Evolutionary conservation across 1,284 basidiomycete genomes (phyloP).

Genomic region (Phenoliferia sp.): DNA sequence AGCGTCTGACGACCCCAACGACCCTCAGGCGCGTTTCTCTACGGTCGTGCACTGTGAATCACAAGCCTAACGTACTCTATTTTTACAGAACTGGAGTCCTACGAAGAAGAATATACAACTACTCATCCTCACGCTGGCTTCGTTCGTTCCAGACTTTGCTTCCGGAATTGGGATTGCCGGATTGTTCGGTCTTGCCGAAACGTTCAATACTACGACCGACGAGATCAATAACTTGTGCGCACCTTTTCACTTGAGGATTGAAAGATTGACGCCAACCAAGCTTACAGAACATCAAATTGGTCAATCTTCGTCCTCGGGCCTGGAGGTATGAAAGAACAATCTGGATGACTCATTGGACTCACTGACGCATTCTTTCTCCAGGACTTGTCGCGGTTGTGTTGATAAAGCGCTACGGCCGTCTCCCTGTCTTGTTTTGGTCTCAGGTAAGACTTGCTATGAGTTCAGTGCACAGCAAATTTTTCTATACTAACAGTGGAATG

Average conservation of each 20-base stretch:
- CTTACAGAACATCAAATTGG: conserved; percentile 30
- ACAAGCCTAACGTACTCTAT: neutral
- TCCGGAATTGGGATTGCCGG: conserved; percentile 36
- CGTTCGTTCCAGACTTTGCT: conserved; percentile 36
- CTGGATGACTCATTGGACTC: conserved; percentile 53
- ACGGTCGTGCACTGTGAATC: neutral
- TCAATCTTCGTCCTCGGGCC: conserved; percentile 16
- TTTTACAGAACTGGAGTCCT: conserved; percentile 42
- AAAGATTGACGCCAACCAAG: neutral
- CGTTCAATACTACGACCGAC: conserved; percentile 56
- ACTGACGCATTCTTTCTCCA: conserved; percentile 35
- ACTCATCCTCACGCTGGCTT: conserved; percentile 26
- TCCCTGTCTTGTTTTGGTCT: conserved; percentile 61
- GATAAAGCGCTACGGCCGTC: conserved; percentile 55
- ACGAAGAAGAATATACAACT: conserved; percentile 31
- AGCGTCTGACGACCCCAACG: conserved; percentile 52
- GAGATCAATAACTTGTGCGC: conserved; percentile 55
- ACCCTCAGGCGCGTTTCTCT: conserved; percentile 49
- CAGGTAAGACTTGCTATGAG: conserved; percentile 44
- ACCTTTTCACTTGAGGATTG: neutral
- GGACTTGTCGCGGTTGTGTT: conserved; percentile 56
- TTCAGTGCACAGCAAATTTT: neutral
- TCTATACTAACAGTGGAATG: neutral
- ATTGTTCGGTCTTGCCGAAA: conserved; percentile 56
- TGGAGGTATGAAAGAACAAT: conserved; percentile 45